These are phyloP conservation scores for Candida dajiaensis DNA, from an alignment of 805 yeast species.

Conservation along the genomic window DNA sequence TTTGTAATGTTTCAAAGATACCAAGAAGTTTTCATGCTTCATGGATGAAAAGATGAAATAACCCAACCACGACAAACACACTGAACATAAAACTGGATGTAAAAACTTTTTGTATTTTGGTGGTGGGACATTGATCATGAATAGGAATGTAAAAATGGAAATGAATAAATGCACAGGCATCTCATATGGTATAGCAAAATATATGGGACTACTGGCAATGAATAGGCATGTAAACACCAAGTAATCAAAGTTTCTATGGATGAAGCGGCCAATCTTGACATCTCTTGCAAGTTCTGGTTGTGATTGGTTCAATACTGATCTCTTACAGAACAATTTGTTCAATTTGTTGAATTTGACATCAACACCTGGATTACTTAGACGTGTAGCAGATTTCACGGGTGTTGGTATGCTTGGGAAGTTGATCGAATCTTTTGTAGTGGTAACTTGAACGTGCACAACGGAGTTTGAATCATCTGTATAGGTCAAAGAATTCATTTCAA, in stretches of 20 bases:
- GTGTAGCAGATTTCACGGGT: constrained; percentile 11
- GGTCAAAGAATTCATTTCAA: not conserved
- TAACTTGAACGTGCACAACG: not conserved
- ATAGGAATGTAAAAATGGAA: constrained; percentile 50
- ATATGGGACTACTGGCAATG: constrained; percentile 53
- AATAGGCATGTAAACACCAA: constrained; percentile 41
- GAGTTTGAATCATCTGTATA: not conserved
- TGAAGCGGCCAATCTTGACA: constrained; percentile 28
- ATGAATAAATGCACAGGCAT: constrained; percentile 59
- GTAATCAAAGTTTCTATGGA: constrained; percentile 50
- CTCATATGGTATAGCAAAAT: constrained; percentile 49
- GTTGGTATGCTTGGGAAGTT: constrained; percentile 12
- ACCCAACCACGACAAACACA: constrained; percentile 55
- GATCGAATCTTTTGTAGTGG: constrained; percentile 2
- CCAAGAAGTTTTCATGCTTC: constrained; percentile 41
- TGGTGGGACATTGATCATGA: constrained; percentile 39
- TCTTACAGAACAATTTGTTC: constrained; percentile 17
- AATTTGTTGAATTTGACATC: constrained; percentile 2
- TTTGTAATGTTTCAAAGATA: constrained; percentile 47
- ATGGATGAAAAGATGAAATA: constrained; percentile 58
- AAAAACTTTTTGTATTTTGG: constrained; percentile 43
- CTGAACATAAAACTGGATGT: constrained; percentile 69
- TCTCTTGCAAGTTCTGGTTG: constrained; percentile 13
- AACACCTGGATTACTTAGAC: constrained; percentile 14
- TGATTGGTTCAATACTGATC: constrained; percentile 17